Evolutionary conservation across 129 eudicot genomes (phyloP), one percentile per base, ranked within the genome.

Genomic region (Ambrosia artemisiifolia): DNA sequence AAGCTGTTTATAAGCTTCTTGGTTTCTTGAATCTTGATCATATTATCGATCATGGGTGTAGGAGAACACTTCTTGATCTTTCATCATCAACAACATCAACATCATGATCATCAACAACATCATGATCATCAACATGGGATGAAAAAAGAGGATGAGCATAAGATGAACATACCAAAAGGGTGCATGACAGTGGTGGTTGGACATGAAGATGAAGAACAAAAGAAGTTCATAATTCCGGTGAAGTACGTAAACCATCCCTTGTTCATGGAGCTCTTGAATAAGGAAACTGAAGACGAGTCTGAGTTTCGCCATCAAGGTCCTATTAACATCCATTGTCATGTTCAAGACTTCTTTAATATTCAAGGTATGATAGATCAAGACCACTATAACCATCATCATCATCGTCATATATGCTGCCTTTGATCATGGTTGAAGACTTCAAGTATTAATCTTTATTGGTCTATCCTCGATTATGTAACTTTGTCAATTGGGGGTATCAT

Each of bases 211-310:
- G 93, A 80, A 78, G 96, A 94, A 78, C 91, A 85, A 42, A 81
- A 87, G 76, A 80, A 82, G 82, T 83, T 94, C 17, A 40, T 90
- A 14, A 84, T 94, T 16, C 98, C 97, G n/a, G 85, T 94, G 64
- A 79, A 75, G 51, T 94, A 90, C 69, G 75, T 94, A 1, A 90
- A 94, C 16, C 98, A 94, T 69, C 96, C 98, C 0, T 80, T 94
- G 38, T 94, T 94, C 72, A 74, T 86, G 80, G 83, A 84, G 53
- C 73, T 94, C 13, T 75, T 94, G 67, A 89, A 40, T 40, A 40
- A 94, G 66, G 93, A 86, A 71, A 91, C 96, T 1, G 98, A 94
- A 78, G 86, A 90, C 61, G 98, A 94, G 84, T 94, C 84, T 55
- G 96, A 91, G 1, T 94, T 90, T 32, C 47, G 65, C 13, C 93